Conservation (phyloP, 1,139 yeast genomes). For the Blastobotrys proliferans region DNA sequence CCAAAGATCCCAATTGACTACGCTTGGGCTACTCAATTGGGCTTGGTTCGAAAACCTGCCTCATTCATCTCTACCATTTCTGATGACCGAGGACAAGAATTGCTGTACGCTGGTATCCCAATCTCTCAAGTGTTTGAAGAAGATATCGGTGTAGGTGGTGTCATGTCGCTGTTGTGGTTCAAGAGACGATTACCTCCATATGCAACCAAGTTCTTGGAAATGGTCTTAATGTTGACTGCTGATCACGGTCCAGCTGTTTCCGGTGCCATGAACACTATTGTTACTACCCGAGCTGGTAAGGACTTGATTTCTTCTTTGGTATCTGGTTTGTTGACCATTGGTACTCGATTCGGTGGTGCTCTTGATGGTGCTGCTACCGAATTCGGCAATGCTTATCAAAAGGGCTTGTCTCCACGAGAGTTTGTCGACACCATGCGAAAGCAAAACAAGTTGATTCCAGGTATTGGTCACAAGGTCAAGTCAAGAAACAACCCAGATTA, state of each 20-base stretch:
- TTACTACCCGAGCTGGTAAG: slow-evolving; percentile 47
- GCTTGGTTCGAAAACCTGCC: slow-evolving; percentile 46
- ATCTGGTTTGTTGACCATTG: slow-evolving; percentile 43
- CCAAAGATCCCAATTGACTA: slow-evolving; percentile 48
- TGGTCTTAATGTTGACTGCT: slow-evolving; percentile 47
- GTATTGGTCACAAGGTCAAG: slow-evolving; percentile 47
- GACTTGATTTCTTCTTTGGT: slow-evolving; percentile 45
- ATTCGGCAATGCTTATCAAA: slow-evolving; percentile 42
- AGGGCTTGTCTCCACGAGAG: slow-evolving; percentile 44
- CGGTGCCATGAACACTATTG: slow-evolving; percentile 47
- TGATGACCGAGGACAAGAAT: slow-evolving; percentile 47
- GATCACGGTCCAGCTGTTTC: slow-evolving; percentile 48
- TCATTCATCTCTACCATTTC: slow-evolving; percentile 46
- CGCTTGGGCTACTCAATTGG: slow-evolving; percentile 47
- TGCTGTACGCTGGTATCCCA: slow-evolving; percentile 45
- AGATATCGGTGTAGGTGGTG: slow-evolving; percentile 47
- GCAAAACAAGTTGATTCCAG: slow-evolving; percentile 46
- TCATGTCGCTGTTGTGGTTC: slow-evolving; percentile 46
- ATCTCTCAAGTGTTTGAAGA: slow-evolving; percentile 46
- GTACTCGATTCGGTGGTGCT: slow-evolving; percentile 47
- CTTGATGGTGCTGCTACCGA: slow-evolving; percentile 46
- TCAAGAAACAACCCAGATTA: slow-evolving; percentile 47
- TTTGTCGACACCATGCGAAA: slow-evolving; percentile 46
- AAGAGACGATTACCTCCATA: slow-evolving; percentile 42
- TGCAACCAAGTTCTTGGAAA: slow-evolving; percentile 44